A percentile compares a stretch with the other conserved stretches of the same genome.
Evolutionary conservation across 805 yeast species (phyloP).

Genomic region (Hanseniaspora guilliermondii): DNA sequence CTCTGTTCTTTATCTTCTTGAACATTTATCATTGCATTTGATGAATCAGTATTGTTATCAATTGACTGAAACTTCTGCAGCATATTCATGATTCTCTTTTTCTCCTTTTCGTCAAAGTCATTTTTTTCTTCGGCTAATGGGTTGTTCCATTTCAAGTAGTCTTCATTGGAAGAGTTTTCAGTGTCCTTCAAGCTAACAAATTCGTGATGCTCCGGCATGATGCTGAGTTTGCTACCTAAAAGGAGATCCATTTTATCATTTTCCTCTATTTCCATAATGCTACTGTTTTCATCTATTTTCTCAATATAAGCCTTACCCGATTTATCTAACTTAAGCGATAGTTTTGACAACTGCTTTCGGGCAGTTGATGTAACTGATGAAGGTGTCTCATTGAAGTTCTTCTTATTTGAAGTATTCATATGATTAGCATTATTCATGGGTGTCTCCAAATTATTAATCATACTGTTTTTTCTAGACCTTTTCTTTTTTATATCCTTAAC

Average conservation of each 20-base stretch:
- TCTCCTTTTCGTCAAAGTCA: neutral
- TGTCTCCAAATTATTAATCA: neutral
- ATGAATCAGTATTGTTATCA: neutral
- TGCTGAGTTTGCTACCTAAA: neutral
- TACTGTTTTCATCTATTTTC: slow-evolving; percentile 7
- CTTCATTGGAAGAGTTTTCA: neutral
- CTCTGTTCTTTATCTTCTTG: neutral
- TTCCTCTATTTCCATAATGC: neutral
- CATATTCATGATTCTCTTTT: neutral
- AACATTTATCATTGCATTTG: neutral
- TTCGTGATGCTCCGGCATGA: slow-evolving; percentile 1
- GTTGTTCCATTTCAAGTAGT: slow-evolving; percentile 10
- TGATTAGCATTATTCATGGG: neutral
- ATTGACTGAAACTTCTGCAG: neutral
- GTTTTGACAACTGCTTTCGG: slow-evolving; percentile 17
- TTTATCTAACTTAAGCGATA: slow-evolving; percentile 23
- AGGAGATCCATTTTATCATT: neutral
- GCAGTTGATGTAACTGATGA: slow-evolving; percentile 9
- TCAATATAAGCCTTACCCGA: slow-evolving; percentile 28
- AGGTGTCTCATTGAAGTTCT: slow-evolving; percentile 2
- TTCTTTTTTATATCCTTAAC: slow-evolving; percentile 7
- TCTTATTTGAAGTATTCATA: neutral
- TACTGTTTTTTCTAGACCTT: slow-evolving; percentile 10
- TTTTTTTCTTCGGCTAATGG: neutral
- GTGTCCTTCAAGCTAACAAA: slow-evolving; percentile 10